Conservation (phyloP, 2,329 filamentous ascomycete species). For the Aphanoascus verrucosus region DNA sequence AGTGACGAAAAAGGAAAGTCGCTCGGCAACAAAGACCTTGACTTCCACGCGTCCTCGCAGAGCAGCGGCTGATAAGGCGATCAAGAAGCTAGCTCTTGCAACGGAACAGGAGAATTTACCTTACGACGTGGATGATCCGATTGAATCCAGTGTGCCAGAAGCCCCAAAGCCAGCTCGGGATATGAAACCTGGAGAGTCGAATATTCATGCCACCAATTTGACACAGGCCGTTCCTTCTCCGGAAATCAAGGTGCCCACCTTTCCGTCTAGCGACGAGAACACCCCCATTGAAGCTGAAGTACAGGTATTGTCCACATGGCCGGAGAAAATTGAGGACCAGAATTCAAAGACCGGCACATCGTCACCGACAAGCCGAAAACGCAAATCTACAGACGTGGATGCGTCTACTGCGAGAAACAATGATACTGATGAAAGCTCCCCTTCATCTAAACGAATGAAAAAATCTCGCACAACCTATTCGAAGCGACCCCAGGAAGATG, state of each 20-base stretch:
- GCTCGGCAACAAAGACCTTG: conserved; percentile 14
- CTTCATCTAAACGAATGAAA: background rate
- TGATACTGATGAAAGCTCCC: background rate
- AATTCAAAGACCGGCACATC: background rate
- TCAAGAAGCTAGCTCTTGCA: conserved; percentile 12
- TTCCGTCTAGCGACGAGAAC: background rate
- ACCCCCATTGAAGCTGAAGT: background rate
- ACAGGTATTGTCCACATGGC: background rate
- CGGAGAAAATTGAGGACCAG: background rate
- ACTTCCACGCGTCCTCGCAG: conserved; percentile 13
- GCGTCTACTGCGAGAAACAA: background rate
- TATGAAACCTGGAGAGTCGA: background rate
- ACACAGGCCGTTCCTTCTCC: background rate
- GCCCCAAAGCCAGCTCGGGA: background rate
- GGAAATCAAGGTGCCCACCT: background rate
- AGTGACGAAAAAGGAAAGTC: conserved; percentile 5
- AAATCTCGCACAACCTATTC: background rate
- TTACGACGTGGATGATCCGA: conserved; percentile 16
- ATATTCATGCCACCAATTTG: background rate
- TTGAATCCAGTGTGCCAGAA: conserved; percentile 14
- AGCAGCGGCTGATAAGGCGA: conserved; percentile 15
- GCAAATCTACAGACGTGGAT: background rate
- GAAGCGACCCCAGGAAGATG: conserved; percentile 4
- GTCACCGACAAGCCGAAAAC: background rate
- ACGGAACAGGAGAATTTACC: conserved; percentile 10